Conservation (phyloP, 2,329 filamentous ascomycete genomes). For the Pseudocercospora crystallina region DNA sequence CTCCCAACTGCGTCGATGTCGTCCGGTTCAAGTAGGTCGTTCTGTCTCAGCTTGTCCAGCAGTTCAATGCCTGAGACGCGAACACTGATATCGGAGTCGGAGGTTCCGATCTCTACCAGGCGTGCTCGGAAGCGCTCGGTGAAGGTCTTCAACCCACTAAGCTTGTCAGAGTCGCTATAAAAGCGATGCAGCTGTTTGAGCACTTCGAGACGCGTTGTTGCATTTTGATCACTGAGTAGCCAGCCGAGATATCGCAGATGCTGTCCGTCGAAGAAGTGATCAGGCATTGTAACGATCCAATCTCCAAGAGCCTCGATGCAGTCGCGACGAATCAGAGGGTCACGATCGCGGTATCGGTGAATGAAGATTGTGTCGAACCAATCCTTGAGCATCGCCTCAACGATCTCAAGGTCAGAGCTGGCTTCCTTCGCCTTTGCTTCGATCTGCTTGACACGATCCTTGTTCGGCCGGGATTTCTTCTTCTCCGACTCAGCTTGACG, state of each 20-base stretch:
- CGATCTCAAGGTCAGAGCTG: conserved; percentile 65
- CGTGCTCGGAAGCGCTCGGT: conserved; percentile 87
- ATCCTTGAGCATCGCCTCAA: conserved; percentile 73
- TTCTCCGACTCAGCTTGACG: conserved; percentile 77
- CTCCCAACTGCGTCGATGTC: conserved; percentile 87
- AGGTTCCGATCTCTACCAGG: conserved; percentile 87
- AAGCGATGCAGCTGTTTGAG: conserved; percentile 78
- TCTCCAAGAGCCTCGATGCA: conserved; percentile 82
- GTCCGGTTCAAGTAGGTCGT: conserved; percentile 82
- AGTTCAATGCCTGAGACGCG: conserved; percentile 78
- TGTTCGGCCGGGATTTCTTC: conserved; percentile 72
- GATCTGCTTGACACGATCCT: conserved; percentile 71
- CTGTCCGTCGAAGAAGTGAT: conserved; percentile 83
- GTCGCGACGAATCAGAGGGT: conserved; percentile 82
- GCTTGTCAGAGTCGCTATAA: conserved; percentile 76
- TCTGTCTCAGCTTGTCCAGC: conserved; percentile 77
- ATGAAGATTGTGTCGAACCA: conserved; percentile 93
- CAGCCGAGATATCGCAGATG: conserved; percentile 94
- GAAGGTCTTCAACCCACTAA: conserved; percentile 77
- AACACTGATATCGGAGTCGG: conserved; percentile 78
- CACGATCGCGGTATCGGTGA: conserved; percentile 91
- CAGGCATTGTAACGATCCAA: conserved; percentile 84
- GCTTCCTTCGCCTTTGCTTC: conserved; percentile 71
- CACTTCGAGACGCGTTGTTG: conserved; percentile 77
- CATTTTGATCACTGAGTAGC: conserved; percentile 81